Conservation (phyloP, 768 basidiomycete species). For the Cystofilobasidium capitatum region DNA sequence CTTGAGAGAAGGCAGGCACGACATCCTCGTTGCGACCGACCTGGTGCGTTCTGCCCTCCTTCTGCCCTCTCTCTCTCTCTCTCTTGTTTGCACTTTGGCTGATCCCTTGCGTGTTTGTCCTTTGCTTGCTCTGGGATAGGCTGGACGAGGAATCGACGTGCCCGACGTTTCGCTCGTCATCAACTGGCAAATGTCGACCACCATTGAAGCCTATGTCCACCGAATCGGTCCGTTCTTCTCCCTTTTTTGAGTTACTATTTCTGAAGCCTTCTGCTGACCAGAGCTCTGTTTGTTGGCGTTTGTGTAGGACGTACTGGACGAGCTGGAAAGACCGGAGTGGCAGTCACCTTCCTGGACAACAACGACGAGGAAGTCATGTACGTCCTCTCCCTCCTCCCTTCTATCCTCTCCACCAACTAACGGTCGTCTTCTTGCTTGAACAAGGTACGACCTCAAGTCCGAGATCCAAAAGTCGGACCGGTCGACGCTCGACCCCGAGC, state of each 20-base stretch:
- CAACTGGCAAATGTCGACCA: constrained; percentile 94
- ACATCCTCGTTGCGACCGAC: constrained; percentile 92
- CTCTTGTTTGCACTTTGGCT: not conserved
- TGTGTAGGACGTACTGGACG: constrained; percentile 81
- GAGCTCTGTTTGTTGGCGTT: not conserved
- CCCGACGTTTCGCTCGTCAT: constrained; percentile 91
- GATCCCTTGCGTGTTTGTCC: not conserved
- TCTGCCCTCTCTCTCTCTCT: not conserved
- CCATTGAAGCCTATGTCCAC: constrained; percentile 95
- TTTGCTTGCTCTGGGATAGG: constrained; percentile 38
- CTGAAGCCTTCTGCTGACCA: constrained; percentile 13
- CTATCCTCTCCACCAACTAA: not conserved
- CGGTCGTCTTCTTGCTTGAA: not conserved
- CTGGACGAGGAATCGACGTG: constrained; percentile 97
- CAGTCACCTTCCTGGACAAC: constrained; percentile 92
- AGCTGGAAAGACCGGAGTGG: constrained; percentile 84
- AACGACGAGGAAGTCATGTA: constrained; percentile 90
- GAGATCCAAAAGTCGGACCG: constrained; percentile 92
- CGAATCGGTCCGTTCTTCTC: constrained; percentile 64
- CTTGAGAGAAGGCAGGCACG: constrained; percentile 71
- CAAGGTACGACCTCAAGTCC: constrained; percentile 91
- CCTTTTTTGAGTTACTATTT: not conserved
- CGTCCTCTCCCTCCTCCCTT: constrained; percentile 38
- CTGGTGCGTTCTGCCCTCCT: constrained; percentile 45
- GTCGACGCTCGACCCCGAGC: constrained; percentile 74